A percentile compares a stretch with the other conserved stretches of the same genome.
Conservation (phyloP, 2,329 filamentous ascomycete species). For the Epichloe gansuensis region DNA sequence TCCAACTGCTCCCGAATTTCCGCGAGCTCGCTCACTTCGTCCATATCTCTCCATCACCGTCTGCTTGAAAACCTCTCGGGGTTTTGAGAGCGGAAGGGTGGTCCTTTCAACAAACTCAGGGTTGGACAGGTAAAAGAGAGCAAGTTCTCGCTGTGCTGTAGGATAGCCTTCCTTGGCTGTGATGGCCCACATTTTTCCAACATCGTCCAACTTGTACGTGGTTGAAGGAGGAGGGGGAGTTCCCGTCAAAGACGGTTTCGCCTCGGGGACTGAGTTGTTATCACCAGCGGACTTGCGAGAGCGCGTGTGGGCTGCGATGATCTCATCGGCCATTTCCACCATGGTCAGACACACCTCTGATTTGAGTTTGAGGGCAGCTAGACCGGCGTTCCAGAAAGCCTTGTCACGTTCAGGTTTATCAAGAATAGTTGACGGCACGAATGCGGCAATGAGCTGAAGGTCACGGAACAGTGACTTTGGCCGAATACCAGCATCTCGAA, state of each 20-base stretch:
- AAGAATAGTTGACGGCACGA: conserved; percentile 46
- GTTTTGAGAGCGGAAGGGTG: conserved; percentile 71
- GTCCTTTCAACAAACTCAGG: conserved; percentile 73
- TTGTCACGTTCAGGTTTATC: conserved; percentile 54
- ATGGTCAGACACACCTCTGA: conserved; percentile 72
- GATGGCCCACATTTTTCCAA: conserved; percentile 80
- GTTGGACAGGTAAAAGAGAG: conserved; percentile 83
- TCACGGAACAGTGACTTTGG: conserved; percentile 73
- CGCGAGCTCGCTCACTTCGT: conserved; percentile 20
- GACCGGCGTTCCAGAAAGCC: conserved; percentile 80
- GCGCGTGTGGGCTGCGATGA: conserved; percentile 49
- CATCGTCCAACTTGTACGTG: conserved; percentile 63
- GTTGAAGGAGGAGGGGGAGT: conserved; percentile 38
- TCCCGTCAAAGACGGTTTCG: conserved; percentile 23
- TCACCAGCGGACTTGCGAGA: conserved; percentile 37
- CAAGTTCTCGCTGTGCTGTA: conserved; percentile 82
- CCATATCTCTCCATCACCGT: conserved; percentile 64
- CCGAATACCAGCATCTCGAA: conserved; percentile 54
- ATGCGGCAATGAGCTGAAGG: conserved; percentile 59
- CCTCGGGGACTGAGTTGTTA: conserved; percentile 14
- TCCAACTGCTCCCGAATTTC: conserved; percentile 11
- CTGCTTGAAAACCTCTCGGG: conserved; percentile 81
- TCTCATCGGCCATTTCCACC: conserved; percentile 49
- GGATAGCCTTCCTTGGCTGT: conserved; percentile 79
- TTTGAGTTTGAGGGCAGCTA: conserved; percentile 80